Evolutionary conservation across 371 early-diverging fungal genomes (phyloP).

Genomic region (Saksenaea vasiformis): DNA sequence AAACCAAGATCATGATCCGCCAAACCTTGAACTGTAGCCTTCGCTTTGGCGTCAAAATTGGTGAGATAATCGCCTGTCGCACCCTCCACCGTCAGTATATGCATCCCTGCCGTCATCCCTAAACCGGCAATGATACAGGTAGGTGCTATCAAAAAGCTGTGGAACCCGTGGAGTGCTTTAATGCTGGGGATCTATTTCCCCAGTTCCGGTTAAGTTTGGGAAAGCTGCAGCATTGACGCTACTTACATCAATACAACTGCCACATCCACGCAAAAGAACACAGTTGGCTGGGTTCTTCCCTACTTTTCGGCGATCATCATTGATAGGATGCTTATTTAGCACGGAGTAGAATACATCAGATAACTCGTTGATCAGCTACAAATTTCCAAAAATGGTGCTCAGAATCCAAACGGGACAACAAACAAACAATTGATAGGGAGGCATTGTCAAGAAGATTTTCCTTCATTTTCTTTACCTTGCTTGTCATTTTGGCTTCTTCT

Average conservation of each 20-base stretch:
- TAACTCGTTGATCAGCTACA: slow-evolving; percentile 48
- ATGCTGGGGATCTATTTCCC: slow-evolving; percentile 39
- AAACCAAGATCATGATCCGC: slow-evolving; percentile 49
- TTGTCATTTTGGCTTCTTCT: slow-evolving; percentile 42
- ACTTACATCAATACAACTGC: slow-evolving; percentile 41
- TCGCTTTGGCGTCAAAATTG: slow-evolving; percentile 45
- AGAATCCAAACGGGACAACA: not conserved
- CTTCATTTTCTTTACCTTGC: slow-evolving; percentile 27
- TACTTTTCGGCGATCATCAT: slow-evolving; percentile 27
- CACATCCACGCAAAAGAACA: slow-evolving; percentile 50
- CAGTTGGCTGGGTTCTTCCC: slow-evolving; percentile 53
- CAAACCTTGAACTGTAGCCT: slow-evolving; percentile 26
- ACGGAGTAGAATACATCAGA: slow-evolving; percentile 33
- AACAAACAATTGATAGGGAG: slow-evolving; percentile 3
- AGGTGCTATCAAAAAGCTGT: slow-evolving; percentile 55
- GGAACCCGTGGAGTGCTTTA: slow-evolving; percentile 38
- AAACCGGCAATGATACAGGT: slow-evolving; percentile 61
- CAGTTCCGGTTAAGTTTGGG: not conserved
- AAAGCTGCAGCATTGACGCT: not conserved
- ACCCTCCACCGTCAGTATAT: slow-evolving; percentile 42
- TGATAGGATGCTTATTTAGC: slow-evolving; percentile 44
- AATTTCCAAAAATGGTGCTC: not conserved
- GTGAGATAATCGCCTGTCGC: slow-evolving; percentile 58
- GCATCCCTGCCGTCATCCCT: slow-evolving; percentile 52
- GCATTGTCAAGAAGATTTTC: not conserved